Conservation (phyloP, 2,329 filamentous ascomycete species). For the Aspergillus sp. region DNA sequence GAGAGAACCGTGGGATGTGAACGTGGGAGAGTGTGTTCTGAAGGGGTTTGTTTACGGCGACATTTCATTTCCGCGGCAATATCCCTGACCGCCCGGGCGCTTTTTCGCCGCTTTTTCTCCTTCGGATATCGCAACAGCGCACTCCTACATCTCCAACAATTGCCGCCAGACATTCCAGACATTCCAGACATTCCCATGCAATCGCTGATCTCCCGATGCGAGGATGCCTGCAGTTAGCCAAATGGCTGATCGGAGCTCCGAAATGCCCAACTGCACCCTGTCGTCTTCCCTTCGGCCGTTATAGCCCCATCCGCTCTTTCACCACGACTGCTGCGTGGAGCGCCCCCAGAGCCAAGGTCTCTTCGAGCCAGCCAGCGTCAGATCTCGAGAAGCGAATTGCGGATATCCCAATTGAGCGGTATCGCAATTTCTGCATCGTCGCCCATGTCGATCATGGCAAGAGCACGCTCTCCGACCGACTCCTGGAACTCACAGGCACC, state of each 20-base stretch:
- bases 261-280: conserved; percentile 22
- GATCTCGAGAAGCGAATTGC: conserved; percentile 50
- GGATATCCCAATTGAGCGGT: conserved; percentile 43
- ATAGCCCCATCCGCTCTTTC: conserved; percentile 21
- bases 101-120: conserved; percentile 25
- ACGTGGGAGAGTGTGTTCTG: background rate
- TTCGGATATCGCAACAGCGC: too few species aligned
- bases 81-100: conserved; percentile 14
- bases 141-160: too few species aligned
- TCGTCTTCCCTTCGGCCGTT: conserved; percentile 17
- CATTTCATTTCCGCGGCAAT: conserved; percentile 32
- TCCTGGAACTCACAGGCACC: conserved; percentile 89
- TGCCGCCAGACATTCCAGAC: conserved; percentile 2
- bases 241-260: conserved; percentile 36
- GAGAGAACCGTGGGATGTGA: conserved; percentile 4
- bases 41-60: conserved; percentile 27
- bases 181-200: conserved; percentile 17
- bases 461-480: conserved; percentile 82
- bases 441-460: conserved; percentile 99
- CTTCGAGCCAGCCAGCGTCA: conserved; percentile 22
- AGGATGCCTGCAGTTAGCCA: conserved; percentile 39
- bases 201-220: conserved; percentile 34
- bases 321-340: conserved; percentile 18
- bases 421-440: conserved; percentile 95
- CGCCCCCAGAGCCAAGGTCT: conserved; percentile 13